phyloP scores from a whole-genome alignment of 2,329 filamentous ascomycete genomes.

The Dothistroma septosporum region DNA sequence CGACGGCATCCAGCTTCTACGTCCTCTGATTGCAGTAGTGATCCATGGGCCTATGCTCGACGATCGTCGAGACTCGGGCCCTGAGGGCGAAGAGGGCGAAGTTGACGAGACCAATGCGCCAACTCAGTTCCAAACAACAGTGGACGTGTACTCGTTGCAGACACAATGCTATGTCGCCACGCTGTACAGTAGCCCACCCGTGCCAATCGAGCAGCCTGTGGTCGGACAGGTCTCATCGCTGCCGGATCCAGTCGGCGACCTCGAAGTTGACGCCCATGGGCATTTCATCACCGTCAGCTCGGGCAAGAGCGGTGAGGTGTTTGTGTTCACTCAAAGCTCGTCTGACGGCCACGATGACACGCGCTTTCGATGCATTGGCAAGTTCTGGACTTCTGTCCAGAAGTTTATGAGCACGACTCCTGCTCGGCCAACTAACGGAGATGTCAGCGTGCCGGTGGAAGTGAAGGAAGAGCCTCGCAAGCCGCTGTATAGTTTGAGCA shows the following conservation, averaged over 20 bases:
- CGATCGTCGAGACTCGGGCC: constrained; percentile 29
- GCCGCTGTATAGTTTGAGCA: constrained; percentile 65
- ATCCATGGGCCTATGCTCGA: constrained; percentile 71
- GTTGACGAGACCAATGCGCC: constrained; percentile 32
- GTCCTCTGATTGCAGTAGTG: constrained; percentile 73
- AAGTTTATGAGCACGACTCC: constrained; percentile 8
- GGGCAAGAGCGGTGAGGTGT: constrained; percentile 80
- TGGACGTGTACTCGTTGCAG: constrained; percentile 81
- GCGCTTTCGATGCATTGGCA: constrained; percentile 68
- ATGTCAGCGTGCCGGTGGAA: not conserved
- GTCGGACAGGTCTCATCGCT: constrained; percentile 24
- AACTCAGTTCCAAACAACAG: constrained; percentile 74
- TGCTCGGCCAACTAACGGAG: not conserved
- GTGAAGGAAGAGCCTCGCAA: constrained; percentile 33
- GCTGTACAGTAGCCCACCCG: constrained; percentile 65
- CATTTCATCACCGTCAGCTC: constrained; percentile 72
- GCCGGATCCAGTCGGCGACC: constrained; percentile 66
- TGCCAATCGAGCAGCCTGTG: constrained; percentile 39
- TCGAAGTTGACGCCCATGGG: constrained; percentile 68
- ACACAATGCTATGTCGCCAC: constrained; percentile 68
- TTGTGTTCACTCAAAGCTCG: constrained; percentile 54
- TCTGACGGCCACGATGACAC: constrained; percentile 27
- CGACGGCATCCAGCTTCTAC: constrained; percentile 52
- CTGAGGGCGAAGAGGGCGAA: constrained; percentile 33
- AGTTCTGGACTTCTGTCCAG: constrained; percentile 79